phyloP scores from a whole-genome alignment of 192 early-diverging fungal genomes.

The Coemansia sp. region DNA sequence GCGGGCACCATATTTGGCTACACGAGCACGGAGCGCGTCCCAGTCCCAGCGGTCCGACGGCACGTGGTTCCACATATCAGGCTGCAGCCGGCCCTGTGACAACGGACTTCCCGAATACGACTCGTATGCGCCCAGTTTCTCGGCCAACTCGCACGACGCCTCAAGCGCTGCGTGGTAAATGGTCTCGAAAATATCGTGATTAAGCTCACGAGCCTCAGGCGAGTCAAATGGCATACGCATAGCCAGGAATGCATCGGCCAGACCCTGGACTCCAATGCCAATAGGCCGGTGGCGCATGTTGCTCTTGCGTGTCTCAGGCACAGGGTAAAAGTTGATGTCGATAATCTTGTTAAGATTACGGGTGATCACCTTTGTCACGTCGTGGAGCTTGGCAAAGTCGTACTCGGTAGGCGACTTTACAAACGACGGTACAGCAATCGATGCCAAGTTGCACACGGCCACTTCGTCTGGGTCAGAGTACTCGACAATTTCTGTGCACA shows the following conservation, averaged over 20 bases:
- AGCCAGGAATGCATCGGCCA: conserved; percentile 95
- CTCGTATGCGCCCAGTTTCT: conserved; percentile 60
- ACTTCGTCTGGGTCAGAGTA: conserved; percentile 95
- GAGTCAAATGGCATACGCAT: conserved; percentile 96
- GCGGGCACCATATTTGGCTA: conserved; percentile 81
- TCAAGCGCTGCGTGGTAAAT: conserved; percentile 95
- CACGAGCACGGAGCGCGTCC: conserved; percentile 73
- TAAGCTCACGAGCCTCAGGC: conserved; percentile 74
- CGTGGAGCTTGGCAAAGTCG: conserved; percentile 84
- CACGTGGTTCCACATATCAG: conserved; percentile 88
- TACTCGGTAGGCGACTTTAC: conserved; percentile 68
- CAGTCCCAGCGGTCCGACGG: conserved; percentile 90
- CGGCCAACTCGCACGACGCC: conserved; percentile 86
- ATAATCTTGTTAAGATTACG: conserved; percentile 97
- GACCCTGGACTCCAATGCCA: conserved; percentile 96
- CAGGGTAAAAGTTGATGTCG: conserved; percentile 96
- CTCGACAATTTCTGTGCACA: conserved; percentile 98
- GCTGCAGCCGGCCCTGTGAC: conserved; percentile 87
- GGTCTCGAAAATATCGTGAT: conserved; percentile 91
- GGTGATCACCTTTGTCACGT: conserved; percentile 84
- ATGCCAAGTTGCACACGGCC: conserved; percentile 96
- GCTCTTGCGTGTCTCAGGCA: conserved; percentile 78
- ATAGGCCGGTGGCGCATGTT: conserved; percentile 96
- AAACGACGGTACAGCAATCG: conserved; percentile 87
- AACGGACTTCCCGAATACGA: conserved; percentile 86